Evolutionary conservation across 2,329 filamentous ascomycete species (phyloP), one percentile per base, ranked within the genome.

Genomic region (Fusarium compactum): DNA sequence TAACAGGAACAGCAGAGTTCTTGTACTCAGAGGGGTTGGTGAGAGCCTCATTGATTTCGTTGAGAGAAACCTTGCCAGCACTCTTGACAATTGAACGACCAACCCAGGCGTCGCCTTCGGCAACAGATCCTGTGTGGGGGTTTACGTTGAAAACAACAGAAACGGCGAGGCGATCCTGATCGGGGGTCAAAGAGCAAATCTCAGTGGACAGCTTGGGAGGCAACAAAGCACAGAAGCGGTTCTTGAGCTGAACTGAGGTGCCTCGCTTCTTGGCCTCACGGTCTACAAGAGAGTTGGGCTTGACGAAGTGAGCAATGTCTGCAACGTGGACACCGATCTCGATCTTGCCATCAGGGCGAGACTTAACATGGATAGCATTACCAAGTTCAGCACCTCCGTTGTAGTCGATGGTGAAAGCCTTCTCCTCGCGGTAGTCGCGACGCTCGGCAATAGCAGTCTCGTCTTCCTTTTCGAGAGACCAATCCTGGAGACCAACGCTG

Each of bases 221-320:
- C 40, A 99, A 89, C 87, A 99, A 90, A 85, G 95, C 86, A 88
- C 95, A 85, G 84, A 91, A 84, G 38, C 94, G 91, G 84, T 97
- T 96, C 83, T 97, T 92, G 69, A 99, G 86, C 78, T 98, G 97
- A 25, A 99, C 96, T 38, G 94, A 95, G 61, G 95, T 98, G 66
- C 95, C 95, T 72, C 96, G 93, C 87, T 98, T 99, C 88, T 96
- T 97, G 14, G 96, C 96, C 82, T 99, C 96, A 48, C 96, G 92
- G 77, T 99, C 96, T 53, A 98, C 95, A 47, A 98, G 88, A 18
- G 95, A 97, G 84, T 97, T 97, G 50, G 91, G 87, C 86, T 98
- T 98, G 80, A 99, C 93, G 78, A 99, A 99, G 82, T 99, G 94
- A 66, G 96, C 91, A 73, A 98, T 91, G 80, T 99, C 96, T 32